These are phyloP conservation scores for Penstemon barbatus DNA, from an alignment of 257 asterid genomes.

Conservation along the genomic window DNA sequence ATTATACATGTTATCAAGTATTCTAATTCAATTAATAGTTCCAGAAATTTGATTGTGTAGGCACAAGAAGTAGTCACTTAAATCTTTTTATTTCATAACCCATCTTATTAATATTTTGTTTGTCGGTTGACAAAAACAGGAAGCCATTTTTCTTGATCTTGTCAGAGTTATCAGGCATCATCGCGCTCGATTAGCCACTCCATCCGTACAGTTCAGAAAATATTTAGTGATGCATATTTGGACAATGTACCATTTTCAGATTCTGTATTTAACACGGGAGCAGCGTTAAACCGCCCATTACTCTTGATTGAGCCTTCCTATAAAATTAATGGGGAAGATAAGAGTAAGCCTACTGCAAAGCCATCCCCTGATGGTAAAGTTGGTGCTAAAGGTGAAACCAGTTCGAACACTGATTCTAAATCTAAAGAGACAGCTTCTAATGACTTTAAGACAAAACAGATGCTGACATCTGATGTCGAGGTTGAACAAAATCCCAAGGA, in stretches of 20 bases:
- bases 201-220: slow-evolving; percentile 90
- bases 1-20: too few relatives aligned
- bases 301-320: slow-evolving; percentile 76
- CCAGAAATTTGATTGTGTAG: too few relatives aligned
- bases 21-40: too few relatives aligned
- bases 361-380: slow-evolving; percentile 45
- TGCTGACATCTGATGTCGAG: slow-evolving; percentile 44
- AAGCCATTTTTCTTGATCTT: slow-evolving; percentile 80
- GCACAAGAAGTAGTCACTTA: too few relatives aligned
- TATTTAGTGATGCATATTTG: slow-evolving; percentile 73
- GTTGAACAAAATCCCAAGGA: slow-evolving; percentile 44
- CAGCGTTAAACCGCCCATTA: slow-evolving; percentile 59
- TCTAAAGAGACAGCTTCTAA: slow-evolving; percentile 36
- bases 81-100: neutral
- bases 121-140: slow-evolving; percentile 50
- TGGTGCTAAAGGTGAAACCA: slow-evolving; percentile 51
- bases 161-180: slow-evolving; percentile 94
- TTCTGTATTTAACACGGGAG: slow-evolving; percentile 51
- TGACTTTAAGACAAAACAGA: slow-evolving; percentile 45
- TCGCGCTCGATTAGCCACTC: slow-evolving; percentile 97
- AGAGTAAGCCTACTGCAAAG: slow-evolving; percentile 49
- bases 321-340: slow-evolving; percentile 80
- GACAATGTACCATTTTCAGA: slow-evolving; percentile 76
- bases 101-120: slow-evolving; percentile 13
- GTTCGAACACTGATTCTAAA: slow-evolving; percentile 44